These are phyloP conservation scores for Silene coronaria DNA, from an alignment of 179 eudicot genomes.

Conservation along the genomic window DNA sequence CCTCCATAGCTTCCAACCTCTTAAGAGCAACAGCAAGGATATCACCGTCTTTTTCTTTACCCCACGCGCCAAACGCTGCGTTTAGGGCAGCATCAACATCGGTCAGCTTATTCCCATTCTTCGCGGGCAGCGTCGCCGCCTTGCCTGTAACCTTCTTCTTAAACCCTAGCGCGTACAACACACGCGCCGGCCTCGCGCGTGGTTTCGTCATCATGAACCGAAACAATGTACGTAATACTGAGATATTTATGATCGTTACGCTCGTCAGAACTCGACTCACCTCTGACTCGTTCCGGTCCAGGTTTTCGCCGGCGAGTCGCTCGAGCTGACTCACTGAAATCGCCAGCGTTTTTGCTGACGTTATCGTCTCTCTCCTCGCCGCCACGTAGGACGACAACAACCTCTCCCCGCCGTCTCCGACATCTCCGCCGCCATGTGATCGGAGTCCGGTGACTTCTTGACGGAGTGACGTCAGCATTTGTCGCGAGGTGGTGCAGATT, in stretches of 20 bases:
- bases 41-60: neutral
- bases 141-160: constrained; percentile 2
- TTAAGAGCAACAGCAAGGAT: constrained; percentile 9
- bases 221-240: constrained; percentile 28
- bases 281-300: neutral
- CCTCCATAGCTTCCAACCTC: constrained; percentile 37
- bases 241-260: constrained; percentile 26
- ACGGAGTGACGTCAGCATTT: neutral
- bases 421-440: neutral
- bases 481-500: neutral
- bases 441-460: neutral
- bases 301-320: neutral
- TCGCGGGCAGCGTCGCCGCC: neutral
- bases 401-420: neutral
- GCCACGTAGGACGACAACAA: neutral
- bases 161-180: constrained; percentile 11
- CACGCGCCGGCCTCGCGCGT: neutral
- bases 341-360: neutral
- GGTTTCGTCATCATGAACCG: constrained; percentile 29
- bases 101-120: constrained; percentile 20
- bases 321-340: constrained; percentile 8
- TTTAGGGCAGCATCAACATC: constrained; percentile 20
- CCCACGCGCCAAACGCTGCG: neutral
- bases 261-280: constrained; percentile 32
- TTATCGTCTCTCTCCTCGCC: constrained; percentile 6